Evolutionary conservation across 1,284 basidiomycete species (phyloP).

Genomic region (Coniferiporia sulphurascens): DNA sequence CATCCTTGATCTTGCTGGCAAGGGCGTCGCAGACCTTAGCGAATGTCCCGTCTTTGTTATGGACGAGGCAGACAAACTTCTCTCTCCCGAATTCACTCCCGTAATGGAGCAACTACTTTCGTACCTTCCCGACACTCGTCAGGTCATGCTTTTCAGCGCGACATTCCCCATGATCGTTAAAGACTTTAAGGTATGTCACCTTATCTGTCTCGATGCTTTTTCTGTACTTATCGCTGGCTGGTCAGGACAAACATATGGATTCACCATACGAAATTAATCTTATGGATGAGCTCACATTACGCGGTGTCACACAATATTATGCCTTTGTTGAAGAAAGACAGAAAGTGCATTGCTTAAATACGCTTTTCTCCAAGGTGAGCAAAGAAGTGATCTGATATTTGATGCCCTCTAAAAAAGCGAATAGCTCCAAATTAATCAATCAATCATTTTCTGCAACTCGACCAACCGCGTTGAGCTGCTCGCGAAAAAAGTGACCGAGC

Average conservation of each 20-base stretch:
- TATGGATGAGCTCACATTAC: constrained; percentile 98
- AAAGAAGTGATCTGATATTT: constrained; percentile 15
- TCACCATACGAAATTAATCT: constrained; percentile 97
- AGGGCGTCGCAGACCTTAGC: constrained; percentile 90
- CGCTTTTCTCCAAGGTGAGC: constrained; percentile 88
- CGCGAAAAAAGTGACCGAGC: constrained; percentile 98
- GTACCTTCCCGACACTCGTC: constrained; percentile 81
- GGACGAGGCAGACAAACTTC: constrained; percentile 99
- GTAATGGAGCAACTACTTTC: constrained; percentile 95
- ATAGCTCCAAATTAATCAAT: constrained; percentile 98
- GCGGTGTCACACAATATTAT: constrained; percentile 99
- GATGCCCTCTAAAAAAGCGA: constrained; percentile 6
- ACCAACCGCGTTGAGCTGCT: constrained; percentile 98
- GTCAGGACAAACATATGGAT: constrained; percentile 95
- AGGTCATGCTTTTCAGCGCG: constrained; percentile 99
- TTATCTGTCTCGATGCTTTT: neutral
- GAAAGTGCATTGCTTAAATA: constrained; percentile 99
- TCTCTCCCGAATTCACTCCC: constrained; percentile 96
- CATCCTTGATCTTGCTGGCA: constrained; percentile 92
- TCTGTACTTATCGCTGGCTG: constrained; percentile 10
- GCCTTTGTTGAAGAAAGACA: constrained; percentile 98
- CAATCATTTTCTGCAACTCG: constrained; percentile 99
- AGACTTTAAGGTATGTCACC: constrained; percentile 81
- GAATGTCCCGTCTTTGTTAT: constrained; percentile 96
- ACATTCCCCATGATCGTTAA: constrained; percentile 99